These are phyloP conservation scores for Tuber microsphaerosporum DNA, from an alignment of 495 filamentous ascomycete genomes.

Conservation along the genomic window DNA sequence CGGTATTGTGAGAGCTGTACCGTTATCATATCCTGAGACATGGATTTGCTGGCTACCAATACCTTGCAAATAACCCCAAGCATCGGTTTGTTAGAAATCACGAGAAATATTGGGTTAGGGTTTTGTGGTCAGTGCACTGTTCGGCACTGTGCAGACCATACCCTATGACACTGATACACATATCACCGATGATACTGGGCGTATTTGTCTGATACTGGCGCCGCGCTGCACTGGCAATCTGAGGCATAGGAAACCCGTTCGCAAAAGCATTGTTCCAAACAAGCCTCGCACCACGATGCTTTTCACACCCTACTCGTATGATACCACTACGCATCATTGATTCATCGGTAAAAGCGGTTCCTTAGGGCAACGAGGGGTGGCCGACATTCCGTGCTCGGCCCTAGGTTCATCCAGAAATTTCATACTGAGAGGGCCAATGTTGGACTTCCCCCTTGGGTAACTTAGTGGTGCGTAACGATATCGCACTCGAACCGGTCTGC, in stretches of 20 bases:
- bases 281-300: background rate
- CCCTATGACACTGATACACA: background rate
- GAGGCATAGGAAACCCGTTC: background rate
- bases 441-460: background rate
- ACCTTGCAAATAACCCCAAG: background rate
- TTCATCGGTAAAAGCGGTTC: background rate
- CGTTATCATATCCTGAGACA: background rate
- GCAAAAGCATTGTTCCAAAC: background rate
- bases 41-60: background rate
- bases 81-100: background rate
- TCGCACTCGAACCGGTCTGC: background rate
- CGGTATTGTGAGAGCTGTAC: background rate
- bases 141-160: background rate
- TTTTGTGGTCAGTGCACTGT: background rate
- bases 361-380: background rate
- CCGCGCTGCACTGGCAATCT: background rate
- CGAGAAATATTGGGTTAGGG: slow-evolving; percentile 2
- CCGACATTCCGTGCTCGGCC: background rate
- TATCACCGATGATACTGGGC: too few species aligned
- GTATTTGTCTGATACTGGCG: background rate
- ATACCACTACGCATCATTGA: background rate
- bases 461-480: background rate
- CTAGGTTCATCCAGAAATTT: background rate
- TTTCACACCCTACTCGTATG: background rate
- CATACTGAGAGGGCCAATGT: background rate